Evolutionary conservation across 108 stramenopile genomes (phyloP), one percentile per base, ranked within the genome.

Genomic region (Pseudonitzschia pungens): DNA sequence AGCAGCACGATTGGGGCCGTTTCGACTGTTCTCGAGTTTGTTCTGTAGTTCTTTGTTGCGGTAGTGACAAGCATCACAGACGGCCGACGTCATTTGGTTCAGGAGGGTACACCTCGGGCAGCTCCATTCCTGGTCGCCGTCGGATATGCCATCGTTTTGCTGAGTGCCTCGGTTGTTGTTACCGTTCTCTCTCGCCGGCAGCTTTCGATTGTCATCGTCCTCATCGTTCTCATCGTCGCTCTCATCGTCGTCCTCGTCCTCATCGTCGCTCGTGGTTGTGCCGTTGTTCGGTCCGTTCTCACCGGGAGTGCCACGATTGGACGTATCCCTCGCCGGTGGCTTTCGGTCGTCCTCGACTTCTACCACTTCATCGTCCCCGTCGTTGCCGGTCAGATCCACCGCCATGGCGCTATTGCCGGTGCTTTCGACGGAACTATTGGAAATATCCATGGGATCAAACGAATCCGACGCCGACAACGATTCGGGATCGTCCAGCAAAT

Each of bases 31-130:
- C 63, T 36, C 36, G 36, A 29, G 41, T 26, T 10, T 10, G 24
- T 26, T 55, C 26, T 26, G 22, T 21, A 36, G 18, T 22, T 70
- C 12, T 1, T 45, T 57, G 53, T 77, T 72, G 16, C 24, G 59
- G 45, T 64, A 55, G 1, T 68, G 67, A 74, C 85, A 86, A 0
- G 77, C 80, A 28, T 82, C 77, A 52, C 85, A 86, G 29, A 1
- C 33, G 0, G 55, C 5, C 0, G 24, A 27, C 29, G 65, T 65
- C 12, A 56, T 66, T 20, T 78, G 33, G 74, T 87, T 87, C 42
- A 76, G 56, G 33, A 87, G 71, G 7, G 86, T 87, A 53, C 86
- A 87, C 63, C 72, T 65, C 24, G 83, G 79, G 80, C 86, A 87
- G 14, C 77, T 22, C 86, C 86, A 87, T 72, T 83, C 43, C 28